Evolutionary conservation across 257 asterid species (phyloP), one percentile per base, ranked within the genome.

Genomic region (Linaria vulgaris): DNA sequence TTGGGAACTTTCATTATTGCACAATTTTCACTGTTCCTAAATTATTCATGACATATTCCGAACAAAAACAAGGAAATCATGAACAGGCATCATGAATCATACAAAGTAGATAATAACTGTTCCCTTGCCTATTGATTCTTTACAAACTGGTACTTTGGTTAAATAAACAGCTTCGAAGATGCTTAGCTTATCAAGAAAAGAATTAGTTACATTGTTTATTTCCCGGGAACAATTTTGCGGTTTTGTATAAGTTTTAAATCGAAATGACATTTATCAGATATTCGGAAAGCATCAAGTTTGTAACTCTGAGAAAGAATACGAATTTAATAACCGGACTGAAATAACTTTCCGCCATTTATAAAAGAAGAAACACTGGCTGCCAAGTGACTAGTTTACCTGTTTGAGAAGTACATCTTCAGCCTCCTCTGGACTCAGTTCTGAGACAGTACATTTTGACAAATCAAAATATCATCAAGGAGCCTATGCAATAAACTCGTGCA

Each of bases 361-460:
- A 52, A 50, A 20, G 21, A 59, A 38, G 15, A 56, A 22, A 31
- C 7, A 9, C 0, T 44, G 60, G 22, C n/a, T 0, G 19, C 37
- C n/a, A 20, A 34, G 43, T 60, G 12, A 22, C 15, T 30, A n/a
- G 16, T 47, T 68, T 77, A 87, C 97, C 86, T 69, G 89, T 84
- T 90, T 90, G 62, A 88, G 78, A 51, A 71, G 82, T 43, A 85
- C 88, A 69, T 90, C 96, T 57, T 88, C 95, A 7, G 64, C 23
- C 80, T 90, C 97, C 59, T 90, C 96, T 34, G 67, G 58, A 70
- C 86, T 90, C 78, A 90, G 71, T 72, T 77, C 97, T 90, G 95
- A 65, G 70, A 59, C 14, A 72, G 48, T 34, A 54, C 56, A 51
- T 13, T 64, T 38, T 43, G 37, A 46, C 56, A 48, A 34, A 61